A percentile compares a stretch with the other conserved stretches of the same genome.
These are phyloP conservation scores for Sordariomycetes sp. DNA, from an alignment of 2,329 filamentous ascomycete species.

Conservation along the genomic window DNA sequence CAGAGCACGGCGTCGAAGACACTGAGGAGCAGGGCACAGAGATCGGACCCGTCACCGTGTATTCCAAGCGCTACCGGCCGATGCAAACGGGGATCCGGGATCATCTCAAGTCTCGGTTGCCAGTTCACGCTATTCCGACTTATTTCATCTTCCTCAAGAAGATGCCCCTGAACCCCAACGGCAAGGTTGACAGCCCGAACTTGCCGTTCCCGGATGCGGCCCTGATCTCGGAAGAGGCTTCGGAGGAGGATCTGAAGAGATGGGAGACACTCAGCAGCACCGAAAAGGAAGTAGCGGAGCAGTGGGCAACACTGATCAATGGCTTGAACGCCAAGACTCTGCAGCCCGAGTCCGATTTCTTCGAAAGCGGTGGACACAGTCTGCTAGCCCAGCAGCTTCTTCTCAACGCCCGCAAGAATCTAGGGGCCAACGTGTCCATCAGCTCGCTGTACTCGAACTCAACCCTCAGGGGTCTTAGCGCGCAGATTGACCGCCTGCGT, in stretches of 20 bases:
- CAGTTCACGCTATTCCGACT: conserved; percentile 23
- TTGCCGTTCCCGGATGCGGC: conserved; percentile 73
- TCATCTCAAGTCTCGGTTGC: conserved; percentile 55
- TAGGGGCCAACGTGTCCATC: conserved; percentile 20
- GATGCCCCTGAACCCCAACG: conserved; percentile 66
- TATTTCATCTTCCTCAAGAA: conserved; percentile 24
- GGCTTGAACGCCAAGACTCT: conserved; percentile 61
- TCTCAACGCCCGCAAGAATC: conserved; percentile 37
- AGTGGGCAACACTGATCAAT: conserved; percentile 65
- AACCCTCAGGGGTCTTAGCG: conserved; percentile 16
- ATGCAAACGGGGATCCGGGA: conserved; percentile 48
- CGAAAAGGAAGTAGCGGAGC: conserved; percentile 34
- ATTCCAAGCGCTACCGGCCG: conserved; percentile 31
- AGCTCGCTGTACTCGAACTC: conserved; percentile 18
- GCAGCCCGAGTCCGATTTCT: conserved; percentile 23
- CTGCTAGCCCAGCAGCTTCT: conserved; percentile 65
- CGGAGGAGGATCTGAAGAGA: conserved; percentile 34
- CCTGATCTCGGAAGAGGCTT: conserved; percentile 39
- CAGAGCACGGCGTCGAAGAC: conserved; percentile 43
- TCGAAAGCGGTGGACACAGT: conserved; percentile 28
- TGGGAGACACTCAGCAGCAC: conserved; percentile 32
- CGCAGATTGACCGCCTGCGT: conserved; percentile 19
- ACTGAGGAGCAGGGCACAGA: conserved; percentile 40
- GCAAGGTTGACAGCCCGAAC: conserved; percentile 70
- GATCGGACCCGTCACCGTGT: conserved; percentile 32